Base-by-base conservation (phyloP, 2,329 filamentous ascomycete genomes). In the Exophiala bonariae region DNA sequence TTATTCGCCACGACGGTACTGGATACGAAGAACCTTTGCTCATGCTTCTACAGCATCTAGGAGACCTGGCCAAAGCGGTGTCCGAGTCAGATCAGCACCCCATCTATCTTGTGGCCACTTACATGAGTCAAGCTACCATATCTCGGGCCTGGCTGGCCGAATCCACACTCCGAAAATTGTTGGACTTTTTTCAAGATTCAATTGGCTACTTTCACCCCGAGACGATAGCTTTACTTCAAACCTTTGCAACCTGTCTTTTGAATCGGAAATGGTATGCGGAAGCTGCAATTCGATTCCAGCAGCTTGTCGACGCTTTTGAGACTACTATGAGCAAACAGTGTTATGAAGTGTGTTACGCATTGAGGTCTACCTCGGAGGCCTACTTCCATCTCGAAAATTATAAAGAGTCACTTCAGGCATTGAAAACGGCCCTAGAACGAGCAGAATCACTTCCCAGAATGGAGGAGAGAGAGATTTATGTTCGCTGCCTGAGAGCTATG, bases 131-230 rank as follows among this genome's bases (percentile, higher is more conserved):
- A 31, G 48, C 55, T 13, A 47, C 47, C 1, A 37, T 46, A 14
- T 56, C 54, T 7, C 48, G 54, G 31, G 46, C 55, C 2, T 57
- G 55, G 51, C 34, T 59, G 9, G 57, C 57, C 6, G 49, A 58
- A 32, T 48, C 53, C 3, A 52, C 52, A 2, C 32, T 58, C 20
- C 53, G 57, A 20, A 46, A 50, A 33, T 40, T 59, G 35, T 49
- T 59, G 10, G 57, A 56, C 46, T 59, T 59, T 37, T 59, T 59
- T 36, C 54, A 58, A 43, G 57, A 59, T 34, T 54, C 55, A 32
- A 59, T 59, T 30, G 57, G 57, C 5, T 59, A 59, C 28, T 59
- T 59, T 30, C 55, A 59, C 23, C 41, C 50, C 4, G 57, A 59
- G 41, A 59, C 57, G 2, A 57, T 58, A 23, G 57, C 57, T 11